A percentile compares a stretch with the other conserved stretches of the same genome.
These are phyloP conservation scores for Hygrophorus russula DNA, from an alignment of 768 basidiomycete species.

Conservation along the genomic window DNA sequence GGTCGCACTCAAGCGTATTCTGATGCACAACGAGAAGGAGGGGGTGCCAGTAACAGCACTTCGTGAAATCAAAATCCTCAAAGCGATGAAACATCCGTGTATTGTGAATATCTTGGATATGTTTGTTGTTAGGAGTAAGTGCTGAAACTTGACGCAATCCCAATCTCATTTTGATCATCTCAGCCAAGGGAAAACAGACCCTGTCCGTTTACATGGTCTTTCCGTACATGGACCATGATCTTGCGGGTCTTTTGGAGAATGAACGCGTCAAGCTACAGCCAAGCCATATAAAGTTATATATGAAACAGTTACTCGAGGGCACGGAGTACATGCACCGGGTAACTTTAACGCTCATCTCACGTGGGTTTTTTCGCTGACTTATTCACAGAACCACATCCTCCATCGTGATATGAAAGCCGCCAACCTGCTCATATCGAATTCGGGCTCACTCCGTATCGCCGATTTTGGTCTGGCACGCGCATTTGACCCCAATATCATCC, in stretches of 20 bases:
- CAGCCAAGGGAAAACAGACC: conserved; percentile 59
- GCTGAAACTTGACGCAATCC: background rate
- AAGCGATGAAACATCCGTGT: conserved; percentile 75
- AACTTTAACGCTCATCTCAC: conserved; percentile 17
- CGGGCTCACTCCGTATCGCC: conserved; percentile 75
- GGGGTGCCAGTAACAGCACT: conserved; percentile 96
- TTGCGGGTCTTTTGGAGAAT: conserved; percentile 90
- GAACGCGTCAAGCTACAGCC: conserved; percentile 73
- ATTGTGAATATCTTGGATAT: conserved; percentile 87
- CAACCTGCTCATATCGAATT: conserved; percentile 86
- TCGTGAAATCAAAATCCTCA: conserved; percentile 94
- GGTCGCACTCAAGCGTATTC: conserved; percentile 88
- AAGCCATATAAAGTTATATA: conserved; percentile 89
- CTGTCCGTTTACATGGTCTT: conserved; percentile 97
- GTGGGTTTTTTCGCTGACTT: conserved; percentile 5
- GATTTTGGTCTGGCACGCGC: conserved; percentile 95
- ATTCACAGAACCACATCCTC: conserved; percentile 77
- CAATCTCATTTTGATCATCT: background rate
- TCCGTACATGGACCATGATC: conserved; percentile 99
- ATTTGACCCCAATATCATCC: conserved; percentile 42
- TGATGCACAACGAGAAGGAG: conserved; percentile 95
- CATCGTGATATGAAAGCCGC: conserved; percentile 99
- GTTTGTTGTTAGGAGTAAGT: conserved; percentile 73
- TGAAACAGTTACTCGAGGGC: conserved; percentile 93
- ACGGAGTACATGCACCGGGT: conserved; percentile 94